Evolutionary conservation across 2,329 filamentous ascomycete genomes (phyloP).

Genomic region (Ophiostoma fasciatum): DNA sequence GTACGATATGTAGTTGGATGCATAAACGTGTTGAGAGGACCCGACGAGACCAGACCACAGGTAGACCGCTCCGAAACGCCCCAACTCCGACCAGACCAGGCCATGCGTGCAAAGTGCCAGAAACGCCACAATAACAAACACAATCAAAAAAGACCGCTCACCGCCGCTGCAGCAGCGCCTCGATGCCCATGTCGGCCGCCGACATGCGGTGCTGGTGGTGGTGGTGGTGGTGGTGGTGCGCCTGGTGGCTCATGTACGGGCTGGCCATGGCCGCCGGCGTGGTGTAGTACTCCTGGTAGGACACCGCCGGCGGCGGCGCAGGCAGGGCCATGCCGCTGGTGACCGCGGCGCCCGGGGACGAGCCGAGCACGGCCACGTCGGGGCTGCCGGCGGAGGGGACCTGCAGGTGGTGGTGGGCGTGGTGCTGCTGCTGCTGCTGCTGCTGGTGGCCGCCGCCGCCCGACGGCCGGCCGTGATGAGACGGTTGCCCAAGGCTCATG

Average conservation of each 20-base stretch:
- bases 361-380: no score
- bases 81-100: no score
- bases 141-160: no score
- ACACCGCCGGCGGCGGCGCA: constrained; percentile 5
- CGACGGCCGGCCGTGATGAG: background rate
- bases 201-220: constrained; percentile 19
- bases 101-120: no score
- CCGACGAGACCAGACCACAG: no score
- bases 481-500: no score
- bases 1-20: no score
- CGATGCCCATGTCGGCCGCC: constrained; percentile 44
- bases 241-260: constrained; percentile 28
- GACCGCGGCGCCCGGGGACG: constrained; percentile 5
- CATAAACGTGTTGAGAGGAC: no score
- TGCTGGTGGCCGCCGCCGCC: background rate
- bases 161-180: constrained; percentile 17
- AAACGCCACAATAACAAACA: no score
- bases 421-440: constrained; percentile 1
- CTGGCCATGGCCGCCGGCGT: constrained; percentile 19
- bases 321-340: background rate
- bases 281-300: constrained; percentile 14
- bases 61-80: no score
- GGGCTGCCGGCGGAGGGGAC: constrained; percentile 8
- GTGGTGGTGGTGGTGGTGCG: constrained; percentile 16
- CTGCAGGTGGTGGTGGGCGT: background rate